Evolutionary conservation across 2,329 filamentous ascomycete species (phyloP).

Genomic region (Curvularia hawaiiensis): DNA sequence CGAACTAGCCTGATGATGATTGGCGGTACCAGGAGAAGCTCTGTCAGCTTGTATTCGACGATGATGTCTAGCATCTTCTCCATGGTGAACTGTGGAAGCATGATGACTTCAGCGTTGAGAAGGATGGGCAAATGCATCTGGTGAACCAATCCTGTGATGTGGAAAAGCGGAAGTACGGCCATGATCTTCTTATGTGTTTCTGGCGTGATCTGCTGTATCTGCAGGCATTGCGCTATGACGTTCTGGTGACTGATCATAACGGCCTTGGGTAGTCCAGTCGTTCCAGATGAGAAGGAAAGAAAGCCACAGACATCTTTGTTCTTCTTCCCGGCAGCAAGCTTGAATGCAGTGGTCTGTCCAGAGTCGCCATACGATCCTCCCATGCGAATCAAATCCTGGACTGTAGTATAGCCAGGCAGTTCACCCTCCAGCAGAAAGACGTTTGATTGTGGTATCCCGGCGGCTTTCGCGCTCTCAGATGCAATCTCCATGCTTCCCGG

Average conservation of each 20-base stretch:
- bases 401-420: slow-evolving; percentile 55
- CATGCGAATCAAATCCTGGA: slow-evolving; percentile 53
- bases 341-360: slow-evolving; percentile 56
- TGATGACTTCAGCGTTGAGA: slow-evolving; percentile 69
- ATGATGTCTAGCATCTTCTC: slow-evolving; percentile 54
- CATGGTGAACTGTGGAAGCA: slow-evolving; percentile 68
- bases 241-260: slow-evolving; percentile 46
- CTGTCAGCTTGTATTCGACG: slow-evolving; percentile 56
- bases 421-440: slow-evolving; percentile 64
- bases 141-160: slow-evolving; percentile 46
- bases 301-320: slow-evolving; percentile 63
- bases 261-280: slow-evolving; percentile 47
- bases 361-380: slow-evolving; percentile 50
- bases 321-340: slow-evolving; percentile 57
- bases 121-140: slow-evolving; percentile 66
- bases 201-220: slow-evolving; percentile 52
- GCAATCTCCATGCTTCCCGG: slow-evolving; percentile 62
- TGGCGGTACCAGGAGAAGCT: slow-evolving; percentile 59
- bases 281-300: slow-evolving; percentile 47
- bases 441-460: slow-evolving; percentile 58
- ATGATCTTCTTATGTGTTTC: slow-evolving; percentile 49
- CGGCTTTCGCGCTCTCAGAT: slow-evolving; percentile 58
- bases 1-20: slow-evolving; percentile 66
- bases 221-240: slow-evolving; percentile 63
- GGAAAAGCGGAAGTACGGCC: slow-evolving; percentile 43